Evolutionary conservation across 805 yeast species (phyloP), one percentile per base, ranked within the genome.

Genomic region (Lachancea waltii): DNA sequence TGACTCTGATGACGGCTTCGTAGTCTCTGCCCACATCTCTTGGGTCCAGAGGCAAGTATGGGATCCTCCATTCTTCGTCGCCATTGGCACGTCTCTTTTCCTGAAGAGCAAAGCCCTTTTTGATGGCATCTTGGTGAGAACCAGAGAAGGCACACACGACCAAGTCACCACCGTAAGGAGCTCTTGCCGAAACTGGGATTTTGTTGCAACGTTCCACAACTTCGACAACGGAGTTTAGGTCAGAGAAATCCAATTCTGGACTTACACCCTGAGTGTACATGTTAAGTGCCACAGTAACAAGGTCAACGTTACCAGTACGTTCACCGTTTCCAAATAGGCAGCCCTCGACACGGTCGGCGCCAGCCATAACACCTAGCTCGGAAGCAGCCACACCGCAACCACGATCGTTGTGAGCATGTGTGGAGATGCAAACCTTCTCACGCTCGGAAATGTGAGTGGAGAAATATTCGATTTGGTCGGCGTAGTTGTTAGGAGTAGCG

Each of bases 361-460:
- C 90, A n/a, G 87, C 90, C 53, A 81, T 64, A 22, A 79, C 50
- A 51, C 86, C 89, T 44, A 81, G 67, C 60, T 81, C 90, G 32
- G 85, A 70, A 18, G 90, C 90, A 31, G 90, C 90, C 39, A 81
- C 87, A 55, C 85, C 87, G 58, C 85, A 80, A 15, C 90, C 90
- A 62, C 90, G 72, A 58, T 81, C 90, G 53, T 81, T 81, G 62
- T 81, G 90, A 45, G 83, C 74, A 54, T 81, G 90, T 11, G 81
- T 71, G 16, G 87, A 80, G 42, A 81, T 74, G 44, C 78, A 65
- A 29, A 80, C 75, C 51, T 78, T 80, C 54, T 81, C 86, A 60
- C 89, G 73, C 54, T 81, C 85, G 36, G 76, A 57, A 38, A 81
- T 81, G 53, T 80, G 71, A 36, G 69, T 75, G 46, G 78, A 71